Conservation (phyloP, 352 stramenopile species). For the Globisporangium spinosum region DNA sequence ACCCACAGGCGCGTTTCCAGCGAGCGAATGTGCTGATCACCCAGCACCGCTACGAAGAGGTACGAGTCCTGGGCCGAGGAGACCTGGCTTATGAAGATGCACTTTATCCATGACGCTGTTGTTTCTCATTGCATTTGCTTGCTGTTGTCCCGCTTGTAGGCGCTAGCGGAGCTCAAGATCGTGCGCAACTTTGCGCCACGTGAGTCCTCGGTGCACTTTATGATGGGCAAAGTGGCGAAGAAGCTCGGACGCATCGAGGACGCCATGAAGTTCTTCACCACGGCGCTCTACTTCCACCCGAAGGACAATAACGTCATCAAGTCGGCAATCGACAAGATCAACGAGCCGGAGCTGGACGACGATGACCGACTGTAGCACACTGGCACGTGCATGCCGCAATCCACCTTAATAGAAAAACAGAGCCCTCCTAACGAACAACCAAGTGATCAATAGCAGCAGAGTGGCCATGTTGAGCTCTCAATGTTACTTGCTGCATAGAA, state of each 20-base stretch:
- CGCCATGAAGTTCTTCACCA: conserved; percentile 95
- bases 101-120: neutral
- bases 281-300: conserved; percentile 94
- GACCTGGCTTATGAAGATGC: neutral
- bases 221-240: conserved; percentile 94
- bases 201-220: conserved; percentile 96
- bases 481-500: neutral
- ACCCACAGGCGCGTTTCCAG: conserved; percentile 93
- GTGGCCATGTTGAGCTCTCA: neutral
- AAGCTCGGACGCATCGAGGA: conserved; percentile 87
- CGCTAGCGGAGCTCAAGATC: conserved; percentile 89
- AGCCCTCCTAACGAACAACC: neutral
- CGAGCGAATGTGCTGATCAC: conserved; percentile 93
- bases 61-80: conserved; percentile 6
- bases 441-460: neutral
- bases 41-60: conserved; percentile 89
- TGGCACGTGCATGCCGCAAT: neutral
- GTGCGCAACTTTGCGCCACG: conserved; percentile 92
- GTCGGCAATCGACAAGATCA: conserved; percentile 91
- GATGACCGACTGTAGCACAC: conserved; percentile 41
- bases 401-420: neutral
- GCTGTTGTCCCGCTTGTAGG: conserved; percentile 24
- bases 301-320: conserved; percentile 98
- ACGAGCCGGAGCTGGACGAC: conserved; percentile 61
- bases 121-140: neutral